Evolutionary conservation across 495 filamentous ascomycete genomes (phyloP).

Genomic region (Trichodelitschia bisporula): DNA sequence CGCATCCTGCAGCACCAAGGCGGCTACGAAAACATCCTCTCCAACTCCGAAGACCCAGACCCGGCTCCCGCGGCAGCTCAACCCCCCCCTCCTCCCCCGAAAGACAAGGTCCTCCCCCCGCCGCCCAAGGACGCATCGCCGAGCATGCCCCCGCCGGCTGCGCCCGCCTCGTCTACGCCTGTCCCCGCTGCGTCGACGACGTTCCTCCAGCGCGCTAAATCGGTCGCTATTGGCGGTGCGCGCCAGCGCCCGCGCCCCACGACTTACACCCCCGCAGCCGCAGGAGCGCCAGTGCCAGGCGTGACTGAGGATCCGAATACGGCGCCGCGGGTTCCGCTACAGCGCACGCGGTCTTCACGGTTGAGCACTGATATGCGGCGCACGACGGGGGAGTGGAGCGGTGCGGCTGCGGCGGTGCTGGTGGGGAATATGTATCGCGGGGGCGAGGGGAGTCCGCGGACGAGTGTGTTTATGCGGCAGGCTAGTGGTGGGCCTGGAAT

Average conservation of each 20-base stretch:
- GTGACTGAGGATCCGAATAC: constrained; percentile 58
- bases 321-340: constrained; percentile 61
- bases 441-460: constrained; percentile 3
- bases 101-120: constrained; percentile 67
- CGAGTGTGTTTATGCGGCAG: not conserved
- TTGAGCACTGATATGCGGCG: constrained; percentile 27
- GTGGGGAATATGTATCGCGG: constrained; percentile 64
- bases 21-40: constrained; percentile 82
- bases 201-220: constrained; percentile 59
- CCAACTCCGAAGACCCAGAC: constrained; percentile 39
- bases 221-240: constrained; percentile 21
- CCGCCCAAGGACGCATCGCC: constrained; percentile 40
- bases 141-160: constrained; percentile 12
- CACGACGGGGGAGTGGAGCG: constrained; percentile 32
- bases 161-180: constrained; percentile 4
- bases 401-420: constrained; percentile 31
- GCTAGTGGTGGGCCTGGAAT: not conserved
- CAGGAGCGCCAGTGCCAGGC: constrained; percentile 16
- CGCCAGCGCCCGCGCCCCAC: constrained; percentile 14
- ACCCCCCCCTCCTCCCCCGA: constrained; percentile 14
- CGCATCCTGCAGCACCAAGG: constrained; percentile 76
- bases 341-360: constrained; percentile 28
- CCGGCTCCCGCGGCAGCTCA: constrained; percentile 7
- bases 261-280: constrained; percentile 18
- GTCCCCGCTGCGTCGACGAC: constrained; percentile 16